Conservation (phyloP, 768 basidiomycete genomes). For the Panaeolus papilionaceus region DNA sequence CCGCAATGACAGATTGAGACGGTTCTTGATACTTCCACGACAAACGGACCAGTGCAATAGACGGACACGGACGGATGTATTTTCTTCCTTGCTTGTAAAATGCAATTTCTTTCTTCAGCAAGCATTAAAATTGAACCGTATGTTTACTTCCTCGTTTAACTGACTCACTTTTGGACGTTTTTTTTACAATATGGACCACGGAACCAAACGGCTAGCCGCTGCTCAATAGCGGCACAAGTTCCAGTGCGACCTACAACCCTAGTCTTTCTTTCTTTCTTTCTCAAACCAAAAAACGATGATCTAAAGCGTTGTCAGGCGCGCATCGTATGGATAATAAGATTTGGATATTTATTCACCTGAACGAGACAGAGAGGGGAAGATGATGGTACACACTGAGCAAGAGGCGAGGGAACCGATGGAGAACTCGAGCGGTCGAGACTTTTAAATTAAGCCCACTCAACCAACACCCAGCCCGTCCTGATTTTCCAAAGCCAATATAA, state of each 20-base stretch:
- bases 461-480: background rate
- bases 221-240: background rate
- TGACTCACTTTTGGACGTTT: background rate
- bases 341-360: background rate
- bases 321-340: background rate
- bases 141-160: background rate
- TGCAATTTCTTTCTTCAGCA: background rate
- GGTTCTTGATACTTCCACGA: constrained; percentile 4
- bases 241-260: background rate
- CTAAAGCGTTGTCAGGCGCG: background rate
- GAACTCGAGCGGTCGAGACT: constrained; percentile 7
- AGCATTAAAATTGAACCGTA: background rate
- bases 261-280: background rate
- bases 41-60: background rate
- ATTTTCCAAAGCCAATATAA: too few species aligned
- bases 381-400: constrained; percentile 5
- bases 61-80: background rate
- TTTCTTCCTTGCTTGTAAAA: too few species aligned
- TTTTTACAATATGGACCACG: background rate
- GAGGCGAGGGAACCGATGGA: background rate
- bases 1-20: background rate
- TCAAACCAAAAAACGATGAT: background rate
- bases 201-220: background rate
- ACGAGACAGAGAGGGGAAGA: background rate
- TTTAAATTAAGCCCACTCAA: constrained; percentile 3